Conservation (phyloP, 805 yeast genomes). For the Lipomyces yamadae region DNA sequence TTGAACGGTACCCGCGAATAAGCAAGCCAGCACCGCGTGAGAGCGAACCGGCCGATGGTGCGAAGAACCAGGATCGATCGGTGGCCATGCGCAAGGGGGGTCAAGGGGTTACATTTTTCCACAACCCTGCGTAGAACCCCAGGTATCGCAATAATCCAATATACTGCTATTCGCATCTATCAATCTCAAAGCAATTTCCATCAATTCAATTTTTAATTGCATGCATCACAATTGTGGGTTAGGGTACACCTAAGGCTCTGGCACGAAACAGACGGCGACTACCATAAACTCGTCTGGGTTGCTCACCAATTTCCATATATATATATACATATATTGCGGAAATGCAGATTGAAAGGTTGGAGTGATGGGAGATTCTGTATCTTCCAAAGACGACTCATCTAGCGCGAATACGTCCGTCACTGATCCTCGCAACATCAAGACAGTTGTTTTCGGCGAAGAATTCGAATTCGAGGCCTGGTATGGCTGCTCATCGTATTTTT, state of each 20-base stretch:
- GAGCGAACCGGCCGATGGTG: too few relatives aligned
- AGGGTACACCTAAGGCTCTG: not conserved
- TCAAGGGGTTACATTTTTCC: too few relatives aligned
- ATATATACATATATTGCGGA: not conserved
- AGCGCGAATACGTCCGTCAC: slow-evolving; percentile 6
- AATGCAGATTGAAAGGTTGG: not conserved
- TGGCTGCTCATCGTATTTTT: slow-evolving; percentile 80
- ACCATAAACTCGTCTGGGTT: not conserved
- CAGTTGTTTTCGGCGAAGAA: slow-evolving; percentile 67
- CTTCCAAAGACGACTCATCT: not conserved
- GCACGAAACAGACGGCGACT: not conserved
- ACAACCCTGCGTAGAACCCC: too few relatives aligned
- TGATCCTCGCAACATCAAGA: slow-evolving; percentile 55
- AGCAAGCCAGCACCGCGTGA: too few relatives aligned
- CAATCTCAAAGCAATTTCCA: too few relatives aligned
- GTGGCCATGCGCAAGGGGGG: too few relatives aligned
- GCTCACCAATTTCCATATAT: not conserved
- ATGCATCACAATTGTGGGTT: not conserved
- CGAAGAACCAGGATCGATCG: too few relatives aligned
- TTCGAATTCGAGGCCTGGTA: slow-evolving; percentile 82
- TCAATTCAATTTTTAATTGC: too few relatives aligned
- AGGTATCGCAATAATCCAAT: too few relatives aligned
- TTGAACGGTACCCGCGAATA: too few relatives aligned
- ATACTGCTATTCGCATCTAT: too few relatives aligned
- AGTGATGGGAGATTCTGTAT: slow-evolving; percentile 3